phyloP scores from a whole-genome alignment of 148 eudicot genomes.

The Rhododendron williamsianum region DNA sequence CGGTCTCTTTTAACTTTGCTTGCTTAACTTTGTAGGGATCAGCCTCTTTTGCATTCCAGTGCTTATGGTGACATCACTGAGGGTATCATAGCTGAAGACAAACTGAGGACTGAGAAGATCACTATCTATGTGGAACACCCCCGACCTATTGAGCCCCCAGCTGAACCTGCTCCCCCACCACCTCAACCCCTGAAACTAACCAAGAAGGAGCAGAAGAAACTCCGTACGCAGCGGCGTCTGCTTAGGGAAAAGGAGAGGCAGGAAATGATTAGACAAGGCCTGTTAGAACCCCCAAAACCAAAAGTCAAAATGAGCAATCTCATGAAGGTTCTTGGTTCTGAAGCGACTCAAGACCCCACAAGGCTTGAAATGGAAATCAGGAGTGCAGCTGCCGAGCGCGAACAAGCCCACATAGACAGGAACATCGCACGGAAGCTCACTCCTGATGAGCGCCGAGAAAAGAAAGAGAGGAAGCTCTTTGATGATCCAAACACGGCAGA shows the following conservation, averaged over 20 bases:
- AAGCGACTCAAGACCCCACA: conserved; percentile 96
- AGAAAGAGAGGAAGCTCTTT: conserved; percentile 89
- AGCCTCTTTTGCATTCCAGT: conserved; percentile 56
- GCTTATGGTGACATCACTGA: conserved; percentile 44
- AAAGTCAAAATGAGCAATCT: conserved; percentile 98
- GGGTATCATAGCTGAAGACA: conserved; percentile 39
- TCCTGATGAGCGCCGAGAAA: conserved; percentile 87
- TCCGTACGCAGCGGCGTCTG: conserved; percentile 82
- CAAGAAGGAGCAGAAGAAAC: conserved; percentile 90
- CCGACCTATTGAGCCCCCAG: conserved; percentile 86
- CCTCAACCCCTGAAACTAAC: conserved; percentile 95
- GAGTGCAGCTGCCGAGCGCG: conserved; percentile 95
- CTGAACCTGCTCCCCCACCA: conserved; percentile 82
- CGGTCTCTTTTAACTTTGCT: not conserved
- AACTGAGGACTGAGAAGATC: conserved; percentile 65
- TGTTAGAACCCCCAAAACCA: conserved; percentile 82
- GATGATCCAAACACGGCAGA: conserved; percentile 70
- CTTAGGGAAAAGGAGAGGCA: conserved; percentile 80
- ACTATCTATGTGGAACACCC: conserved; percentile 90
- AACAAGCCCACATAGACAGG: conserved; percentile 89
- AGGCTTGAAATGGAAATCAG: conserved; percentile 79
- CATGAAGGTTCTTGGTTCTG: conserved; percentile 88
- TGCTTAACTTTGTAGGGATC: conserved; percentile 59
- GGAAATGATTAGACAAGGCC: conserved; percentile 96
- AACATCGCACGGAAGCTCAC: conserved; percentile 89